Conservation (phyloP, 148 eudicot genomes). For the Fagopyrum tataricum region DNA sequence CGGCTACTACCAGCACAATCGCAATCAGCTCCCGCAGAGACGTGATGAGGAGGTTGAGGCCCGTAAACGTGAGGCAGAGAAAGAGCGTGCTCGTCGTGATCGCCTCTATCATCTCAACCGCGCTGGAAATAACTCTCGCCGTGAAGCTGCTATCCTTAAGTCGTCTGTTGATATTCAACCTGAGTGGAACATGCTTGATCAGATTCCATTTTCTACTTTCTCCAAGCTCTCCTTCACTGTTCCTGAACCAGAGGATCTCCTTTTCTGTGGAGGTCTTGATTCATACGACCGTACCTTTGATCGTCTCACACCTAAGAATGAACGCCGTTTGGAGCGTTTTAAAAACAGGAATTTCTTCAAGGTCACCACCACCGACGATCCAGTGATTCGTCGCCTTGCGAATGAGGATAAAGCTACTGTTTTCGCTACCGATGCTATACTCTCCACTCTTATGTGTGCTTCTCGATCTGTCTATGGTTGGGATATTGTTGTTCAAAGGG, state of each 20-base stretch:
- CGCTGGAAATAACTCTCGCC: constrained; percentile 34
- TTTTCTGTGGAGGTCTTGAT: constrained; percentile 65
- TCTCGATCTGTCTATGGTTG: constrained; percentile 82
- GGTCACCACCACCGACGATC: constrained; percentile 90
- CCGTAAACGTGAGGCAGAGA: constrained; percentile 68
- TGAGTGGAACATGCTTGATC: constrained; percentile 97
- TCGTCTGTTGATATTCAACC: constrained; percentile 92
- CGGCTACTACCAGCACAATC: constrained; percentile 37
- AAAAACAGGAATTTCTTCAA: constrained; percentile 86
- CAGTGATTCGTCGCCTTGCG: constrained; percentile 66
- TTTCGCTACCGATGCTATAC: constrained; percentile 73
- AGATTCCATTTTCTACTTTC: constrained; percentile 85
- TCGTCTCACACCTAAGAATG: constrained; percentile 64
- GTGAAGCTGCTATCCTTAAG: constrained; percentile 73
- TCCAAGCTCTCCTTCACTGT: constrained; percentile 63
- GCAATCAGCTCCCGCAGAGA: constrained; percentile 54
- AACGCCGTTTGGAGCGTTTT: constrained; percentile 64
- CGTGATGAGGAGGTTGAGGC: constrained; percentile 91
- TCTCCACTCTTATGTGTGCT: constrained; percentile 20
- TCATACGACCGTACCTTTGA: constrained; percentile 59
- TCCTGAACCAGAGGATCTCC: constrained; percentile 74
- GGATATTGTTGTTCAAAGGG: constrained; percentile 91
- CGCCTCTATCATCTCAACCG: constrained; percentile 57
- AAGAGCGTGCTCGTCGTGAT: constrained; percentile 76
- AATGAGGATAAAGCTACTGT: constrained; percentile 95